Conservation (phyloP, 306 rosid species). For the Fragaria vesca region DNA sequence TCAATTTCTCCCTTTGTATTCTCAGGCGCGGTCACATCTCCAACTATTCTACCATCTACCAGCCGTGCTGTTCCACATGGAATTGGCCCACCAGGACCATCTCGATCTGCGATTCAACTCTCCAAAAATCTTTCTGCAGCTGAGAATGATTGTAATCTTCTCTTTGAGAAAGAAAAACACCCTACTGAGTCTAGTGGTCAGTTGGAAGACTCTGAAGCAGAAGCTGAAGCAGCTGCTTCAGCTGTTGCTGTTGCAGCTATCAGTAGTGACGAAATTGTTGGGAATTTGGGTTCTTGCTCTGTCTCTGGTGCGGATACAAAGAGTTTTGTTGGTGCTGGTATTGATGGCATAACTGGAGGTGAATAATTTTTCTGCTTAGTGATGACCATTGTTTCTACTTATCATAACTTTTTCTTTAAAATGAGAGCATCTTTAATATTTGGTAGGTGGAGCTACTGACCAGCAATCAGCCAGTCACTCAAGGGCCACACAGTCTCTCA, state of each 20-base stretch:
- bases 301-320: constrained; percentile 59
- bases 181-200: constrained; percentile 51
- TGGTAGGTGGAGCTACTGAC: constrained; percentile 59
- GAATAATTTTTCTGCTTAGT: constrained; percentile 1
- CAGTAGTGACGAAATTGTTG: constrained; percentile 76
- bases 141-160: constrained; percentile 61
- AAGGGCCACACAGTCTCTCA: constrained; percentile 67
- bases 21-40: constrained; percentile 96
- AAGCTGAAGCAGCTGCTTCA: constrained; percentile 98
- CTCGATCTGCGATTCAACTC: constrained; percentile 62
- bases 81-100: constrained; percentile 63
- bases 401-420: background rate
- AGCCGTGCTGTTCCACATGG: constrained; percentile 58
- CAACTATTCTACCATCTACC: constrained; percentile 71
- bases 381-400: background rate
- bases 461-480: constrained; percentile 63
- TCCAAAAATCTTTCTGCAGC: constrained; percentile 57
- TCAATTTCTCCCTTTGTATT: constrained; percentile 20
- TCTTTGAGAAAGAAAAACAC: constrained; percentile 73
- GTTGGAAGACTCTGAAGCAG: constrained; percentile 81
- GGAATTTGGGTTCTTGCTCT: constrained; percentile 60
- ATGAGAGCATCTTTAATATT: constrained; percentile 13
- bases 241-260: constrained; percentile 98
- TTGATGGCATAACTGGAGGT: constrained; percentile 66
- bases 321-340: constrained; percentile 50